Conservation (phyloP, 306 rosid genomes). For the Cicer cuneatum region DNA sequence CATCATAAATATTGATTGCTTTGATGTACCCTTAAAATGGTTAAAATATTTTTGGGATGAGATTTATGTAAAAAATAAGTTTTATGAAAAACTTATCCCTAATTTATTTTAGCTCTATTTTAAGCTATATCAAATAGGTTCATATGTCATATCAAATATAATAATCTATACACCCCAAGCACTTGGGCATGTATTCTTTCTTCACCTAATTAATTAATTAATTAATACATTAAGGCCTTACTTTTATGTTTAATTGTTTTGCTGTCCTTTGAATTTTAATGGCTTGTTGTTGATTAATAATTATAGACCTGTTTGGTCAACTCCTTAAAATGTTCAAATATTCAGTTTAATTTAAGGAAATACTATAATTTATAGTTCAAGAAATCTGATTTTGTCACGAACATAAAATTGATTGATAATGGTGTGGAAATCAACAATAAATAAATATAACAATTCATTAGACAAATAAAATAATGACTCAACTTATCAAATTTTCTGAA, state of each 20-base stretch:
- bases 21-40: slow-evolving; percentile 5
- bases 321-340: not conserved
- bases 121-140: slow-evolving; percentile 20
- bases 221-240: slow-evolving; percentile 38
- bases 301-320: no score
- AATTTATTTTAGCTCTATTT: slow-evolving; percentile 9
- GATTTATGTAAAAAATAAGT: not conserved
- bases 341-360: slow-evolving; percentile 28
- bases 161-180: not conserved
- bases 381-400: slow-evolving; percentile 3
- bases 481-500: not conserved
- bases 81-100: slow-evolving; percentile 31
- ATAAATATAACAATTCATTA: not conserved
- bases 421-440: no score
- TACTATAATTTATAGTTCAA: not conserved
- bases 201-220: not conserved
- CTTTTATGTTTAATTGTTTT: slow-evolving; percentile 3
- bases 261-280: not conserved
- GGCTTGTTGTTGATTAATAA: not conserved
- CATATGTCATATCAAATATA: not conserved
- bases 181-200: not conserved
- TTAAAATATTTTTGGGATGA: slow-evolving; percentile 40
- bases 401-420: no score
- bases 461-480: not conserved
- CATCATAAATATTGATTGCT: not conserved